Conservation (phyloP, 805 yeast genomes). For the Candida tibetensis region DNA sequence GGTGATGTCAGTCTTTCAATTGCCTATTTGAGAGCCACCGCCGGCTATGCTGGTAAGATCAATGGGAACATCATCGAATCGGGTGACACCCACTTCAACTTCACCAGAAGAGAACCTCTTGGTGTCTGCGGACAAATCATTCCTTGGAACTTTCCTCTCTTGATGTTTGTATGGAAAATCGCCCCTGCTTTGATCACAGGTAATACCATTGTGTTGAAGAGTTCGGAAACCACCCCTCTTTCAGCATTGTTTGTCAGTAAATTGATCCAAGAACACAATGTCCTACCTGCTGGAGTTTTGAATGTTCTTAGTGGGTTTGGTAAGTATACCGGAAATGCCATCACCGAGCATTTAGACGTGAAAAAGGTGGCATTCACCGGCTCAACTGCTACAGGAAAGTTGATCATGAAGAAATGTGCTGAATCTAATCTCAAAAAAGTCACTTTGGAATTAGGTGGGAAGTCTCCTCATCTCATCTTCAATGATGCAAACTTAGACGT, state of each 20-base stretch:
- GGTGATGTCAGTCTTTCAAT: conserved; percentile 48
- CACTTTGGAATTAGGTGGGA: conserved; percentile 71
- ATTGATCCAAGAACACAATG: conserved; percentile 60
- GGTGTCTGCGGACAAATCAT: conserved; percentile 68
- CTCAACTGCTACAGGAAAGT: conserved; percentile 58
- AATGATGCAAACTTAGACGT: conserved; percentile 62
- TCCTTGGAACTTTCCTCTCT: conserved; percentile 69
- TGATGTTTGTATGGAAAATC: conserved; percentile 78
- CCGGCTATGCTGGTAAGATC: conserved; percentile 61
- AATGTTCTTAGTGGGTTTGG: conserved; percentile 73
- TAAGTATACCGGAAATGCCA: conserved; percentile 60
- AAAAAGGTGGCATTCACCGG: conserved; percentile 56
- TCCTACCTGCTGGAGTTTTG: conserved; percentile 74
- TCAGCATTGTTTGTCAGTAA: conserved; percentile 60
- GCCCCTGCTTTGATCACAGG: conserved; percentile 83
- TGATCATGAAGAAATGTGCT: conserved; percentile 66
- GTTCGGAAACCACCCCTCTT: conserved; percentile 74
- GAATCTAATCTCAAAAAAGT: conserved; percentile 58
- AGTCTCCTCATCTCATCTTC: conserved; percentile 61
- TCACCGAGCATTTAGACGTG: conserved; percentile 52
- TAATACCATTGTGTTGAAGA: conserved; percentile 65
- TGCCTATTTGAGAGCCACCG: conserved; percentile 47
- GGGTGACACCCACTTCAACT: conserved; percentile 52
- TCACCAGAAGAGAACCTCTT: conserved; percentile 63
- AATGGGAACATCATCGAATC: conserved; percentile 43